These are phyloP conservation scores for Diaporthe sp. DNA, from an alignment of 2,329 filamentous ascomycete genomes.

Conservation along the genomic window DNA sequence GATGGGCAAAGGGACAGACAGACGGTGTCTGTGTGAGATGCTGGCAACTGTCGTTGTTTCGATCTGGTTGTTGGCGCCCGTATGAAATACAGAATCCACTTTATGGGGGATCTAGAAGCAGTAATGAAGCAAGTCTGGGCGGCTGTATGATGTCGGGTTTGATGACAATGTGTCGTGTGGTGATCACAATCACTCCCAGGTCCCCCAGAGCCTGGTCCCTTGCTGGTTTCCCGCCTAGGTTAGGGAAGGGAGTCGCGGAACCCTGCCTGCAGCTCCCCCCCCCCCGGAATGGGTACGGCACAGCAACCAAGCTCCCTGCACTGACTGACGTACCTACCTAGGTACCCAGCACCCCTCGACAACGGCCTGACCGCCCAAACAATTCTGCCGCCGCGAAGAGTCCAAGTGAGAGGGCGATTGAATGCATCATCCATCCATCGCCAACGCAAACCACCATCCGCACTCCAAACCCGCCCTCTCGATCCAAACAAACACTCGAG, in stretches of 20 bases:
- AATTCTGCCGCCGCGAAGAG: slow-evolving; percentile 30
- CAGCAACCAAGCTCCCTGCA: slow-evolving; percentile 7
- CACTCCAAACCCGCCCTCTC: background rate
- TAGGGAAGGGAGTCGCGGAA: background rate
- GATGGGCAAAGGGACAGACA: background rate
- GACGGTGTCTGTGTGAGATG: background rate
- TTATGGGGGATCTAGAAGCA: background rate
- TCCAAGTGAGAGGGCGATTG: background rate
- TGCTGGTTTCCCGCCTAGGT: slow-evolving; percentile 18
- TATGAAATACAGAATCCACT: background rate
- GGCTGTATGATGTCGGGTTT: background rate
- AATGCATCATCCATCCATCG: slow-evolving; percentile 27
- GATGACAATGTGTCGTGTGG: slow-evolving; percentile 27
- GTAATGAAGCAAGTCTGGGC: background rate
- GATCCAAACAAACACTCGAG: background rate
- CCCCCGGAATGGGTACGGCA: background rate
- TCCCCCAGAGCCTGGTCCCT: background rate
- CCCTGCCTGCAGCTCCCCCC: slow-evolving; percentile 13
- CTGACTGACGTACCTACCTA: slow-evolving; percentile 14
- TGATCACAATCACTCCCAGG: background rate
- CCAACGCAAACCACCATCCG: background rate
- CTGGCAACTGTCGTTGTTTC: background rate
- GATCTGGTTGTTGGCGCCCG: background rate
- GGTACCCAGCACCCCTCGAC: background rate
- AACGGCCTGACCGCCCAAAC: slow-evolving; percentile 25